Evolutionary conservation across 2,329 filamentous ascomycete species (phyloP).

Genomic region (Orbilia quercus): DNA sequence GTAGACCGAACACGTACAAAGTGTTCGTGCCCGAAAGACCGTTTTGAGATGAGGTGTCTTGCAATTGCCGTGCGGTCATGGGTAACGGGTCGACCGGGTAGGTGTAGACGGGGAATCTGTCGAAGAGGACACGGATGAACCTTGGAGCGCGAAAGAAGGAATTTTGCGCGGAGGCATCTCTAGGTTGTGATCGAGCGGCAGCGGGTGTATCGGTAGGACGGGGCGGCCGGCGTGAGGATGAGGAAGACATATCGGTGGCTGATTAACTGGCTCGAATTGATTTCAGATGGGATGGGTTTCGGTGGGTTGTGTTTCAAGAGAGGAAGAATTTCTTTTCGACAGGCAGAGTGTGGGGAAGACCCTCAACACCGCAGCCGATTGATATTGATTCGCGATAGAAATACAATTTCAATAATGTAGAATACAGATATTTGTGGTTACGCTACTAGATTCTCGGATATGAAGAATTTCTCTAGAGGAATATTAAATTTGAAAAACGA

Average conservation of each 20-base stretch:
- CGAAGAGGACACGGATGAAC: conserved; percentile 84
- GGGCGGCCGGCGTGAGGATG: neutral
- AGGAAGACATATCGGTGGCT: neutral
- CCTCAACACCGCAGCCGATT: too few species aligned
- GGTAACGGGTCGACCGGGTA: conserved; percentile 82
- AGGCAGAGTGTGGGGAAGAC: neutral
- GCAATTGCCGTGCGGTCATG: conserved; percentile 8
- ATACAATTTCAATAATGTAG: neutral
- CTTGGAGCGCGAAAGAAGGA: conserved; percentile 72
- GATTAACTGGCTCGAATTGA: neutral
- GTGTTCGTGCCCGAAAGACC: conserved; percentile 67
- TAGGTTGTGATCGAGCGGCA: neutral
- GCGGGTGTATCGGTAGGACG: neutral
- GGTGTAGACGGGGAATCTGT: conserved; percentile 80
- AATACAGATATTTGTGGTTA: conserved; percentile 4
- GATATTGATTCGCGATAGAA: neutral
- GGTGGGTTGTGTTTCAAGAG: neutral
- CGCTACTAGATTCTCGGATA: neutral
- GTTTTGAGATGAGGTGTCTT: neutral
- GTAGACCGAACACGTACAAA: conserved; percentile 80
- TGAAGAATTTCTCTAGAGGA: too few species aligned
- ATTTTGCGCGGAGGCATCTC: conserved; percentile 1
- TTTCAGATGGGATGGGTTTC: neutral
- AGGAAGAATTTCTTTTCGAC: neutral
- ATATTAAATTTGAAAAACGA: too few species aligned